Evolutionary conservation across 1,284 basidiomycete genomes (phyloP), one percentile per base, ranked within the genome.

Genomic region (Exobasidium cylindrosporum): DNA sequence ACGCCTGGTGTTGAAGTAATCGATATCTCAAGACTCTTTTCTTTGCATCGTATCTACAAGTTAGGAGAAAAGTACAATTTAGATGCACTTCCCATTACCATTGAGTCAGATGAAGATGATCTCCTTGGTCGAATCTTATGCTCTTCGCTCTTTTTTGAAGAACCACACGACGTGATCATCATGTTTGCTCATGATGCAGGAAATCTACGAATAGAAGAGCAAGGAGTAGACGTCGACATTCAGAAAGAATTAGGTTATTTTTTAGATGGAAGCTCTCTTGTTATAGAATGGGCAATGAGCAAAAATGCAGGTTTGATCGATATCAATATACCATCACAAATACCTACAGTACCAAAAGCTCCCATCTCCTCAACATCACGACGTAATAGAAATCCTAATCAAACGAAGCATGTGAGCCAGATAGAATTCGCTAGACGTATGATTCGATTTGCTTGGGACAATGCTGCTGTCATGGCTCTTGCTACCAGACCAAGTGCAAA

Each of bases 371-470:
- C n/a, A 57, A n/a, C 30, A 29, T 13, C 4, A 14, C 50, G 23
- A 6, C 13, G n/a, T 28, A 21, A 13, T n/a, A 14, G 40, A 43
- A 17, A 26, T 23, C n/a, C 54, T 26, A 23, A 17, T 52, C 49
- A 44, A 78, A 54, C 77, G 4, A 6, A 24, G 26, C 21, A 50
- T 73, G 30, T 84, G 81, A 82, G 83, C 50, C 4, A 84, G 85
- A 54, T 14, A 24, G 47, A 50, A 28, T 81, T 83, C 43, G 83
- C 84, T 21, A 84, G 82, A 46, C 86, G 89, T 30, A 81, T 92
- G 24, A 80, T 94, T 63, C 83, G 84, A 5, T 95, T 95, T 75
- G 79, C 97, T 2, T 98, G 95, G 95, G 94, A 97, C 81, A 95
- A 97, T 77, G 92, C 92, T 69, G n/a, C n/a, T n/a, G n/a, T n/a